Evolutionary conservation across 2,329 filamentous ascomycete species (phyloP).

Genomic region (Colletotrichum ledebouriae): DNA sequence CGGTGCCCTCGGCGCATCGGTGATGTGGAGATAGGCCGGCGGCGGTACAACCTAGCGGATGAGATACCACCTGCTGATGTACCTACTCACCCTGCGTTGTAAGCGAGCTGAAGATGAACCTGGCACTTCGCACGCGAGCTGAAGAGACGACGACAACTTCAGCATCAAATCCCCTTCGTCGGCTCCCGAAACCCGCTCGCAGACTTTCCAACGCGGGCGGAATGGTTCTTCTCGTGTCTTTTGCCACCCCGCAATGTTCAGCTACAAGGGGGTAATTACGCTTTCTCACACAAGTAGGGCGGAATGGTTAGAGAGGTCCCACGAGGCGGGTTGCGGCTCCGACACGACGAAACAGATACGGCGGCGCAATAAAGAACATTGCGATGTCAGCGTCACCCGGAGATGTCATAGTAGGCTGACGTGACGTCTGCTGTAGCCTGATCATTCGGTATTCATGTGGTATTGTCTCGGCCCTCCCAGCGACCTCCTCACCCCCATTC

Average conservation of each 20-base stretch:
- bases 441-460: not conserved
- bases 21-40: conserved; percentile 13
- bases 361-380: too few relatives aligned
- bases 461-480: not conserved
- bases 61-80: too few relatives aligned
- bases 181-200: too few relatives aligned
- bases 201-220: not conserved
- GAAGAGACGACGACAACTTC: conserved; percentile 4
- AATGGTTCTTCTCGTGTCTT: too few relatives aligned
- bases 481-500: not conserved
- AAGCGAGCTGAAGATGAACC: conserved; percentile 2
- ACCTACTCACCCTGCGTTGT: not conserved
- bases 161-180: too few relatives aligned
- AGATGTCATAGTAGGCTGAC: conserved; percentile 26
- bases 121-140: conserved; percentile 6
- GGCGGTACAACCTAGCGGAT: not conserved
- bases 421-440: conserved; percentile 16
- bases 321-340: not conserved
- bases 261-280: too few relatives aligned
- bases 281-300: too few relatives aligned
- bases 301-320: too few relatives aligned
- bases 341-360: not conserved
- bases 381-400: not conserved
- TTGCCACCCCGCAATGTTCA: too few relatives aligned
- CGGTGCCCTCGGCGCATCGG: not conserved